Evolutionary conservation across 495 filamentous ascomycete species (phyloP), one percentile per base, ranked within the genome.

Genomic region (Lichina pygmaea): DNA sequence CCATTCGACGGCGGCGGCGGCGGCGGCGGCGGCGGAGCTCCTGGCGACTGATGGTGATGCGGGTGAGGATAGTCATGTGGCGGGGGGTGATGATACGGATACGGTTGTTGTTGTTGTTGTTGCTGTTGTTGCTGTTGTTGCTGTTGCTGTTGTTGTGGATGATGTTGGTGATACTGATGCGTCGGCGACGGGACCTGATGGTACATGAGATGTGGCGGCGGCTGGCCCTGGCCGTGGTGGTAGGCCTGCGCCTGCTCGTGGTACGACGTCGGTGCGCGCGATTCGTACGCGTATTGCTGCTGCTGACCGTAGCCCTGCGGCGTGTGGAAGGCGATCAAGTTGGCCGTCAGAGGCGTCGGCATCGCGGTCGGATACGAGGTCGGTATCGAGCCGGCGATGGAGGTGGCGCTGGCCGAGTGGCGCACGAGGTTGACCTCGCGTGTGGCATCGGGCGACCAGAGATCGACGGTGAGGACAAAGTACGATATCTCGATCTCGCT

Each of bases 371-470:
- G 73, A 54, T 81, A 91, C 10, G 81, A 83, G 8, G 77, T 75
- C 32, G 75, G 72, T 45, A 75, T 81, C 24, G 85, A 82, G 10
- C 77, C 77, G 8, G 78, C 84, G 54, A 95, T 94, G 34, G 85
- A 91, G 7, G 84, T 83, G 12, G 83, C 86, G 11, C 78, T 78
- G 7, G 81, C 73, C 10, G 81, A 84, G 55, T 89, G 81, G 46
- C 84, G 76, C 45, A 95, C 86, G 34, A 94, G 72, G 56, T 95
- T 97, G 46, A 93, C 86, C 66, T 95, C 89, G 49, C 67, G 75
- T n/a, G 67, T 62, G 33, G 78, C 86, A 41, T 91, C 75, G 42
- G 73, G 75, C 46, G 77, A 76, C 83, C 84, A 95, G 0, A 97
- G 65, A 53, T 95, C 91, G 43, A 94, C 89, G 44, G 80, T 86